These are phyloP conservation scores for Saccharomycopsis crataegensis DNA, from an alignment of 1,139 yeast species.

Conservation along the genomic window DNA sequence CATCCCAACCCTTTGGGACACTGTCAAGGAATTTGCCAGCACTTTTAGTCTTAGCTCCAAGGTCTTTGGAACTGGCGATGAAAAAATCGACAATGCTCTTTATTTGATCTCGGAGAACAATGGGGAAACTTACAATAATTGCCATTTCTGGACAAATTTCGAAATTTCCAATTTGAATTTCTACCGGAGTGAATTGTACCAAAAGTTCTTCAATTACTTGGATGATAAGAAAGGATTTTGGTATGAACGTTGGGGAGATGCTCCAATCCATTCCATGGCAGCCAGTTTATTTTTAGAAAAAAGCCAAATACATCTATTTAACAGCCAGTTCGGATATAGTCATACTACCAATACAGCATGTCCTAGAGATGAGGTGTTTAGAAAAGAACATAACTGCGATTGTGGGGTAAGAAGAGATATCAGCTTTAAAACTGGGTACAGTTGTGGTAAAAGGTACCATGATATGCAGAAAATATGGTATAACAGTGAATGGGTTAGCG, in stretches of 20 bases:
- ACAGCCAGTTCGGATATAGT: conserved; percentile 51
- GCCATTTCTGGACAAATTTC: conserved; percentile 60
- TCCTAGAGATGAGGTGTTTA: conserved; percentile 41
- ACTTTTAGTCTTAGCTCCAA: conserved; percentile 49
- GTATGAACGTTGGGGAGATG: conserved; percentile 64
- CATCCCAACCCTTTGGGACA: conserved; percentile 41
- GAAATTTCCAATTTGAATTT: conserved; percentile 49
- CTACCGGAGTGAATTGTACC: conserved; percentile 42
- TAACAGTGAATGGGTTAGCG: conserved; percentile 8
- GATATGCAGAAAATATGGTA: conserved; percentile 6
- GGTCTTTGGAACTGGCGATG: conserved; percentile 42
- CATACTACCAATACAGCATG: conserved; percentile 56
- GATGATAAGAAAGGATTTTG: conserved; percentile 52
- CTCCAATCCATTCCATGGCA: conserved; percentile 55
- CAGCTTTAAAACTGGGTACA: conserved; percentile 28
- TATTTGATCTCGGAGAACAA: conserved; percentile 42
- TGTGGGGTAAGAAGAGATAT: conserved; percentile 41
- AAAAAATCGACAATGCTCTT: conserved; percentile 33
- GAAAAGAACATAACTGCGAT: conserved; percentile 41
- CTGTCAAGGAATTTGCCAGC: conserved; percentile 35
- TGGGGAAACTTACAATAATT: conserved; percentile 43
- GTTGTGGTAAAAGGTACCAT: conserved; percentile 8
- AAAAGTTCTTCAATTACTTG: conserved; percentile 41
- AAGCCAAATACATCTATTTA: conserved; percentile 44
- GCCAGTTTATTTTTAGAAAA: conserved; percentile 42